A percentile compares a stretch with the other conserved stretches of the same genome.
Conservation (phyloP, 2,329 filamentous ascomycete species). For the Colletotrichum noveboracense region DNA sequence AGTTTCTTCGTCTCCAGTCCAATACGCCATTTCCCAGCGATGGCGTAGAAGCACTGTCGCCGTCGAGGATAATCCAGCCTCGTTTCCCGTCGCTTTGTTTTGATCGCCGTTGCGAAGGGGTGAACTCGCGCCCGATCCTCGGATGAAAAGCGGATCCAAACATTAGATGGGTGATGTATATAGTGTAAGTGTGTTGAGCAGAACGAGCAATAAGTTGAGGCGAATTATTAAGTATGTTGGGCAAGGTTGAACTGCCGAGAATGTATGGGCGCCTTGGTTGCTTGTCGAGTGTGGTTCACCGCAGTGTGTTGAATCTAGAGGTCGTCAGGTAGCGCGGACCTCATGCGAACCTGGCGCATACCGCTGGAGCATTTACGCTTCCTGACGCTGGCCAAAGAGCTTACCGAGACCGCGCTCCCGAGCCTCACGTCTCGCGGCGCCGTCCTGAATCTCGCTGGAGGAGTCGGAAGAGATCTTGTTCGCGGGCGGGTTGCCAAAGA, state of each 20-base stretch:
- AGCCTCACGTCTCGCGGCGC: slow-evolving; percentile 63
- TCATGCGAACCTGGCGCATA: slow-evolving; percentile 22
- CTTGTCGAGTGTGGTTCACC: not conserved
- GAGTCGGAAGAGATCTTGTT: slow-evolving; percentile 47
- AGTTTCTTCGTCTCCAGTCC: slow-evolving; percentile 39
- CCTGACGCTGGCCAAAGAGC: slow-evolving; percentile 34
- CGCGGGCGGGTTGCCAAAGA: slow-evolving; percentile 59
- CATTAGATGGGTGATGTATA: slow-evolving; percentile 24
- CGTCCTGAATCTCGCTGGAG: slow-evolving; percentile 58
- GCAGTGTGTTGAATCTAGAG: not conserved
- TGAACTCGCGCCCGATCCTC: slow-evolving; percentile 22
- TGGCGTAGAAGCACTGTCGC: slow-evolving; percentile 53
- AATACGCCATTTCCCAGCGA: slow-evolving; percentile 51
- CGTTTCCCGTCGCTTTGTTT: slow-evolving; percentile 14
- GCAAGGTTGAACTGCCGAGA: slow-evolving; percentile 42
- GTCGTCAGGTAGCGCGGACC: slow-evolving; percentile 22
- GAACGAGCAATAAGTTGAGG: slow-evolving; percentile 1
- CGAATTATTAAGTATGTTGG: slow-evolving; percentile 10
- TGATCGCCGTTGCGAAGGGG: not conserved
- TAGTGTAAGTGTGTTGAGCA: not conserved
- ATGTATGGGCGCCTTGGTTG: not conserved
- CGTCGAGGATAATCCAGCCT: slow-evolving; percentile 28
- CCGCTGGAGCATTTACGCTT: slow-evolving; percentile 21
- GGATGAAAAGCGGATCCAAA: slow-evolving; percentile 32
- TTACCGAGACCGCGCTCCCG: slow-evolving; percentile 63